Evolutionary conservation across 2,329 filamentous ascomycete genomes (phyloP), one percentile per base, ranked within the genome.

Genomic region (Huntiella decipiens): DNA sequence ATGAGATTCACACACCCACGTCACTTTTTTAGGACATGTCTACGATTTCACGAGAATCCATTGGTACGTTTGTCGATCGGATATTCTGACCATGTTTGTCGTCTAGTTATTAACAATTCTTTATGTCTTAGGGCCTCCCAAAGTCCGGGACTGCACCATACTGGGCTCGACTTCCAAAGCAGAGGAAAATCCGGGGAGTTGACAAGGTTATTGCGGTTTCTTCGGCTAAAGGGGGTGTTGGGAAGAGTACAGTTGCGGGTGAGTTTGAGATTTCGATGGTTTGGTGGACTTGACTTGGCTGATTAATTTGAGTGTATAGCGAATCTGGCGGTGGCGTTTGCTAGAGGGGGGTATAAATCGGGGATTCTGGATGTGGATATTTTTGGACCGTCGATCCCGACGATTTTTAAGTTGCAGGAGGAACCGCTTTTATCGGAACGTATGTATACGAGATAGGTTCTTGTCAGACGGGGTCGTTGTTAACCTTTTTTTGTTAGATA

Each of bases 191-290:
- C 54, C 72, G 73, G 19, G 77, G 87, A 58, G 88, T 98, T 17
- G 73, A 77, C 53, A 94, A 93, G 59, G 77, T 95, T n/a, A 75
- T 98, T 49, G 86, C 87, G n/a, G 84, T 98, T 11, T 94, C 86
- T 3, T 96, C 87, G 1, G 91, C 91, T 11, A 98, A 98, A 58
- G 91, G 91, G 2, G 91, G 91, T n/a, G 91, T 98, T 0, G 91
- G 91, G 1, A 98, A 98, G 60, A 94, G 85, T 54, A 98, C 91
- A 5, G 77, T 96, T 38, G 79, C 88, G 22, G 81, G 83, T 83
- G 56, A 44, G 62, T 60, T 28, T 6, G n/a, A 32, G 17, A 28
- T n/a, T 12, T 13, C 8, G 39, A n/a, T 28, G 7, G 4, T 41
- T 19, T 16, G 31, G 4, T 41, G 5, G 10, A 22, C 12, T 28